A percentile compares a stretch with the other conserved stretches of the same genome.
Evolutionary conservation across 148 eudicot genomes (phyloP).

Genomic region (Vaccinium darrowii): DNA sequence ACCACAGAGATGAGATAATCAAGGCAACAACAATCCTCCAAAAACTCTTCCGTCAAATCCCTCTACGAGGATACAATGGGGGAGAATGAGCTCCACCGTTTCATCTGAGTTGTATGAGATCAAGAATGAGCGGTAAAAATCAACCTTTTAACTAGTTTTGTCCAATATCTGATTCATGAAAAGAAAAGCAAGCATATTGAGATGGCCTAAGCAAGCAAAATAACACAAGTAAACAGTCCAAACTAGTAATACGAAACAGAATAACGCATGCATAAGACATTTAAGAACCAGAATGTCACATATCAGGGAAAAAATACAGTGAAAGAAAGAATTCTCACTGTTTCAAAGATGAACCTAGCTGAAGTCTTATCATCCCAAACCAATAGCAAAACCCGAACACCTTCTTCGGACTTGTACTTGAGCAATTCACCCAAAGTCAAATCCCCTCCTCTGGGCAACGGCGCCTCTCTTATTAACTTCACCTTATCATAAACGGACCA

Average conservation of each 20-base stretch:
- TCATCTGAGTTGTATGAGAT: too few relatives aligned
- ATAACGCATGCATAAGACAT: background rate
- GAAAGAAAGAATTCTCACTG: conserved; percentile 38
- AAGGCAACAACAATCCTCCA: background rate
- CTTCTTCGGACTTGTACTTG: conserved; percentile 96
- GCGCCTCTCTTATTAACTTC: conserved; percentile 82
- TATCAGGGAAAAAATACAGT: background rate
- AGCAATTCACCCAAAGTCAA: conserved; percentile 79
- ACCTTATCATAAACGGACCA: conserved; percentile 88
- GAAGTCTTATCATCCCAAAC: conserved; percentile 99
- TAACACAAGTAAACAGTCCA: background rate
- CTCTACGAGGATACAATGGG: background rate
- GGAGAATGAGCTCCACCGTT: too few relatives aligned
- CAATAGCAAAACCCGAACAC: conserved; percentile 81
- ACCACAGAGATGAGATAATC: background rate
- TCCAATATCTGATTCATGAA: background rate
- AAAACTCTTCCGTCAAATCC: background rate
- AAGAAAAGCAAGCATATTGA: background rate
- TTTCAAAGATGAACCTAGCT: conserved; percentile 53
- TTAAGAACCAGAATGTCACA: background rate
- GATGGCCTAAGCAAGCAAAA: background rate
- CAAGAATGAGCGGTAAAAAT: too few relatives aligned
- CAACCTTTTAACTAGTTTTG: background rate
- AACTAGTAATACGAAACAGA: background rate
- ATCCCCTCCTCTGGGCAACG: conserved; percentile 87